Evolutionary conservation across 345 rosid genomes (phyloP).

Genomic region (Cardamine chenopodiifolia): DNA sequence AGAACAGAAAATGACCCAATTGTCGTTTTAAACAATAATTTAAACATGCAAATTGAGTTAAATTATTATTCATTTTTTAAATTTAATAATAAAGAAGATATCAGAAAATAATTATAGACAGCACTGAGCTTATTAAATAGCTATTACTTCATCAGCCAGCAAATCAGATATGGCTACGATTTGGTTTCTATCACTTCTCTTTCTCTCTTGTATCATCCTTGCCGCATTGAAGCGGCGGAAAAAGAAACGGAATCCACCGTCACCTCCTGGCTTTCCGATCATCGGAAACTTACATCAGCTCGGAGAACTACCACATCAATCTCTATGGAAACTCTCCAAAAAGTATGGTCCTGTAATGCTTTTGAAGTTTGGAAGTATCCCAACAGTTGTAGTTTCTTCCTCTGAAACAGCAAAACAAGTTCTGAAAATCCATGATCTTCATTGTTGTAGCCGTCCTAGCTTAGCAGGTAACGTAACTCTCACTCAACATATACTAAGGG

Average conservation of each 20-base stretch:
- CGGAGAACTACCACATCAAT: constrained; percentile 34
- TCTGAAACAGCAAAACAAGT: constrained; percentile 30
- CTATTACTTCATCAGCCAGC: background rate
- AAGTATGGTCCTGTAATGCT: constrained; percentile 42
- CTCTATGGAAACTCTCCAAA: constrained; percentile 36
- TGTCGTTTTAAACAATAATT: too few species aligned
- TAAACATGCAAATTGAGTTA: background rate
- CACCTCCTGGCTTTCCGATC: constrained; percentile 34
- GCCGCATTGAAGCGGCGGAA: background rate
- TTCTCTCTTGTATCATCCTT: background rate
- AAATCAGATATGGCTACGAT: constrained; percentile 2
- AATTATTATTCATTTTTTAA: background rate
- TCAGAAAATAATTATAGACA: background rate
- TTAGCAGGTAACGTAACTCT: constrained; percentile 4
- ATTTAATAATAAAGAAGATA: background rate
- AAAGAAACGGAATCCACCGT: background rate
- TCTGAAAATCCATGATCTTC: constrained; percentile 9
- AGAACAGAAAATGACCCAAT: too few species aligned
- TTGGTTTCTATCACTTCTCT: constrained; percentile 23
- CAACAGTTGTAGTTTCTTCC: constrained; percentile 27
- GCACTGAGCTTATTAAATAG: background rate
- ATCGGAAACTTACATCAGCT: constrained; percentile 46
- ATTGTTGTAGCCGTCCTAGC: constrained; percentile 17
- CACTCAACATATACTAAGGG: background rate
- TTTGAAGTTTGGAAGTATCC: constrained; percentile 37